Conservation (phyloP, 495 filamentous ascomycete species). For the Trichoderma asperelloides region DNA sequence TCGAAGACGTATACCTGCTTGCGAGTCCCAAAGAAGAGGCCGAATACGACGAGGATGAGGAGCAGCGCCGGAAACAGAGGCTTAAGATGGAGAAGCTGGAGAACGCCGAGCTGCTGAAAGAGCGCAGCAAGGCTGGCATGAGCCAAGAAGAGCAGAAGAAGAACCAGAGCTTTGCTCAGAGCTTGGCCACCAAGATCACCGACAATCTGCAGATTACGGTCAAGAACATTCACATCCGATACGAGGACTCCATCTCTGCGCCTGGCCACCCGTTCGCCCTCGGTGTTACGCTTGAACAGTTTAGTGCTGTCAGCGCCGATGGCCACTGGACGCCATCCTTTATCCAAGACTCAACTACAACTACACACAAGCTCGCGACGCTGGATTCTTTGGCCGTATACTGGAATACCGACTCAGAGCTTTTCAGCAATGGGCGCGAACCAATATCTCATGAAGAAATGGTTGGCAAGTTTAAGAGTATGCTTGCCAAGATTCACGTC, state of each 20-base stretch:
- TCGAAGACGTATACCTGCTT: constrained; percentile 92
- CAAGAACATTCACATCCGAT: constrained; percentile 95
- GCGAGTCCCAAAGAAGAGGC: constrained; percentile 91
- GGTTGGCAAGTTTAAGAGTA: constrained; percentile 60
- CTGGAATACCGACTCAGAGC: constrained; percentile 88
- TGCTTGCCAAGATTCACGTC: constrained; percentile 62
- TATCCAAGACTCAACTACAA: constrained; percentile 71
- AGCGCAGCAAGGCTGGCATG: constrained; percentile 85
- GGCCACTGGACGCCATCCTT: constrained; percentile 89
- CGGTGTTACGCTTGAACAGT: constrained; percentile 83
- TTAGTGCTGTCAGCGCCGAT: constrained; percentile 94
- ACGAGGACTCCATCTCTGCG: constrained; percentile 94
- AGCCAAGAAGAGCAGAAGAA: constrained; percentile 89
- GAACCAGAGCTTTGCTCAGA: constrained; percentile 93
- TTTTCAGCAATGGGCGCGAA: constrained; percentile 71
- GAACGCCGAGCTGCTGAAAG: constrained; percentile 87
- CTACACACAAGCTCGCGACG: constrained; percentile 86
- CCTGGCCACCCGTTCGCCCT: constrained; percentile 91
- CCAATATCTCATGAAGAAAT: constrained; percentile 55
- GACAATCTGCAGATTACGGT: constrained; percentile 96
- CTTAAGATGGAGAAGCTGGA: constrained; percentile 98
- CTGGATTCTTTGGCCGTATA: constrained; percentile 84
- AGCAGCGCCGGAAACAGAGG: constrained; percentile 67
- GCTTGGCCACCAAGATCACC: constrained; percentile 87
- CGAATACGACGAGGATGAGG: constrained; percentile 87